Evolutionary conservation across 257 asterid genomes (phyloP).

Genomic region (Scutellaria barbata): DNA sequence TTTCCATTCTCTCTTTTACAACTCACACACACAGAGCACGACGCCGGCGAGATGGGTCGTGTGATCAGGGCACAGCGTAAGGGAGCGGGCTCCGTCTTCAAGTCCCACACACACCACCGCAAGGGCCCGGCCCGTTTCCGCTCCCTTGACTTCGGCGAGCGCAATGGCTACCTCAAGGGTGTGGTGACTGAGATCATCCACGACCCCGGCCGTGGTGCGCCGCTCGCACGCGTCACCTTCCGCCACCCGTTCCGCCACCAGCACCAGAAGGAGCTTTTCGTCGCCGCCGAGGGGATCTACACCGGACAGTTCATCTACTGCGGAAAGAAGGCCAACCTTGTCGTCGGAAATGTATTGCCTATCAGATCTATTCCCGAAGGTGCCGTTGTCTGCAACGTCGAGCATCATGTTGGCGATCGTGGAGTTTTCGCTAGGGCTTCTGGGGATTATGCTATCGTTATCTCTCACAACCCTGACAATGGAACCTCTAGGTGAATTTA

Average conservation of each 20-base stretch:
- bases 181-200: slow-evolving; percentile 71
- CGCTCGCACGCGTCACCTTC: slow-evolving; percentile 70
- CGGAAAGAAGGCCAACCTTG: slow-evolving; percentile 69
- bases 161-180: slow-evolving; percentile 81
- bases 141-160: slow-evolving; percentile 78
- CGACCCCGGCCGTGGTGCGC: slow-evolving; percentile 88
- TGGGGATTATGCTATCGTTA: slow-evolving; percentile 76
- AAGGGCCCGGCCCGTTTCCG: slow-evolving; percentile 81
- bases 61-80: slow-evolving; percentile 80
- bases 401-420: slow-evolving; percentile 77
- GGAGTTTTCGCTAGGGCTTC: slow-evolving; percentile 76
- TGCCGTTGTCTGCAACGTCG: slow-evolving; percentile 80
- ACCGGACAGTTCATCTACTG: slow-evolving; percentile 75
- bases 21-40: background rate
- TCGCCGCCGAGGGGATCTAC: slow-evolving; percentile 80
- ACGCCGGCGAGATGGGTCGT: slow-evolving; percentile 56
- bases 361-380: slow-evolving; percentile 80
- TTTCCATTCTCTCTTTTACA: background rate
- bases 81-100: slow-evolving; percentile 81
- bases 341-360: slow-evolving; percentile 74
- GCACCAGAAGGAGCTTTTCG: slow-evolving; percentile 80
- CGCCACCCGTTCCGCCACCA: slow-evolving; percentile 77
- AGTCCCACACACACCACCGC: slow-evolving; percentile 82
- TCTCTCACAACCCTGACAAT: slow-evolving; percentile 78
- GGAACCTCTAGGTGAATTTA: slow-evolving; percentile 68